Conservation (phyloP, 371 early-diverging fungal species). For the Mucor sp. region DNA sequence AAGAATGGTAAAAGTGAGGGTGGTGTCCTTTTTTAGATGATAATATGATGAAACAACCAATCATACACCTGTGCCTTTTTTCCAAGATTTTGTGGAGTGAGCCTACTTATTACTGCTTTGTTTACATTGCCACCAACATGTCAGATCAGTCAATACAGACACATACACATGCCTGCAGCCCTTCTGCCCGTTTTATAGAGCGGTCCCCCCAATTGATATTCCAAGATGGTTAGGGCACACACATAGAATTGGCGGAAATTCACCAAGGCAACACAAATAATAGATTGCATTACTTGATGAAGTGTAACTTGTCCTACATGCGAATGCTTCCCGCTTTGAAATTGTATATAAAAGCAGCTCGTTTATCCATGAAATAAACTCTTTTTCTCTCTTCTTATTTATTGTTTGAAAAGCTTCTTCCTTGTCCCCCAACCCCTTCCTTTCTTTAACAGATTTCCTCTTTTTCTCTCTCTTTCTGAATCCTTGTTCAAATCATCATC, state of each 20-base stretch:
- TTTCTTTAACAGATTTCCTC: slow-evolving; percentile 9
- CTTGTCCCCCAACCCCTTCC: slow-evolving; percentile 8
- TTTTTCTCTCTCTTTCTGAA: neutral
- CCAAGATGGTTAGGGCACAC: neutral
- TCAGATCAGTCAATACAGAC: neutral
- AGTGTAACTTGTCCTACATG: slow-evolving; percentile 19
- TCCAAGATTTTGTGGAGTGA: neutral
- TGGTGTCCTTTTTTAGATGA: neutral
- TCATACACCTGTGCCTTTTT: neutral
- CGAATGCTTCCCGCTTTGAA: slow-evolving; percentile 3
- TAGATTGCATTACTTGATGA: slow-evolving; percentile 1
- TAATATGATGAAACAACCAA: slow-evolving; percentile 2
- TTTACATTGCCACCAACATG: neutral
- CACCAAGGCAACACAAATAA: slow-evolving; percentile 13
- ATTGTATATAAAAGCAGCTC: slow-evolving; percentile 5
- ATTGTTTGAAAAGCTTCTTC: slow-evolving; percentile 7
- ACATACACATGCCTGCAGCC: neutral
- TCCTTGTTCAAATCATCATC: neutral
- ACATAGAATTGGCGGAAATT: slow-evolving; percentile 24
- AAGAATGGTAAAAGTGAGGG: neutral
- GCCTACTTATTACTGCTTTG: neutral
- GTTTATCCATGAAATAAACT: neutral
- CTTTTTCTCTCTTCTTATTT: slow-evolving; percentile 13
- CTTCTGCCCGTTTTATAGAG: too few species aligned
- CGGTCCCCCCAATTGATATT: neutral